Percentiles rank a stretch among this genome's conserved stretches.
Conservation (phyloP, 108 stramenopile genomes). For the Thalassiosira profunda region DNA sequence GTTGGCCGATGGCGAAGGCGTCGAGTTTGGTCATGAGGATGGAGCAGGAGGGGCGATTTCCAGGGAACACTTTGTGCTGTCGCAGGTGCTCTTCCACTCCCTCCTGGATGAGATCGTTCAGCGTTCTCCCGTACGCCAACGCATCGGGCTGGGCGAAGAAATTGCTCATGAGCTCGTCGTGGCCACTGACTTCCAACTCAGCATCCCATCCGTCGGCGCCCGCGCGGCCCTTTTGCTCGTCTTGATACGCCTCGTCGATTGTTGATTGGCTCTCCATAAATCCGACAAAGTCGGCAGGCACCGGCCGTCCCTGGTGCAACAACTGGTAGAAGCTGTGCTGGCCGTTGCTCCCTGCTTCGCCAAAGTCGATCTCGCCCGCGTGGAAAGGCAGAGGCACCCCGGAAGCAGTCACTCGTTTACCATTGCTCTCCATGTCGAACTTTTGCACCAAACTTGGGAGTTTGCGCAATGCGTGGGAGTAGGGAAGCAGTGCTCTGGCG, state of each 20-base stretch:
- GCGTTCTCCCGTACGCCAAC: conserved; percentile 90
- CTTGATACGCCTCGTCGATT: conserved; percentile 42
- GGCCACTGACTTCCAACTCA: conserved; percentile 88
- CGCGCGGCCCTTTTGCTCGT: neutral
- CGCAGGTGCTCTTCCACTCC: conserved; percentile 83
- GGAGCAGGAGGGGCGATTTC: conserved; percentile 97
- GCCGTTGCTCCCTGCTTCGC: conserved; percentile 95
- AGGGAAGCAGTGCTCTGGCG: conserved; percentile 94
- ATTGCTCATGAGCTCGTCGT: conserved; percentile 99
- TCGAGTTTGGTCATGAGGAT: conserved; percentile 85
- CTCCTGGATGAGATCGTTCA: conserved; percentile 90
- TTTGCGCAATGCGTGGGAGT: conserved; percentile 87
- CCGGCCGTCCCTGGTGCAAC: conserved; percentile 97
- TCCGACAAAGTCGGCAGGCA: conserved; percentile 98
- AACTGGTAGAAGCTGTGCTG: conserved; percentile 98
- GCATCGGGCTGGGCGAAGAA: conserved; percentile 99
- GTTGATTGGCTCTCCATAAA: conserved; percentile 87
- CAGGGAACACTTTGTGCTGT: conserved; percentile 95
- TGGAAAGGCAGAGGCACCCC: conserved; percentile 77
- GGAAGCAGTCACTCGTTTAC: conserved; percentile 94
- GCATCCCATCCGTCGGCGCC: conserved; percentile 23
- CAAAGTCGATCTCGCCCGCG: conserved; percentile 89
- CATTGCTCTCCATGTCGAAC: conserved; percentile 99
- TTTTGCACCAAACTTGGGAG: conserved; percentile 98
- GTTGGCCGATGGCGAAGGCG: conserved; percentile 91